A percentile compares a stretch with the other conserved stretches of the same genome.
phyloP scores from a whole-genome alignment of 2,329 filamentous ascomycete genomes.

The Pseudomassariella vexata region DNA sequence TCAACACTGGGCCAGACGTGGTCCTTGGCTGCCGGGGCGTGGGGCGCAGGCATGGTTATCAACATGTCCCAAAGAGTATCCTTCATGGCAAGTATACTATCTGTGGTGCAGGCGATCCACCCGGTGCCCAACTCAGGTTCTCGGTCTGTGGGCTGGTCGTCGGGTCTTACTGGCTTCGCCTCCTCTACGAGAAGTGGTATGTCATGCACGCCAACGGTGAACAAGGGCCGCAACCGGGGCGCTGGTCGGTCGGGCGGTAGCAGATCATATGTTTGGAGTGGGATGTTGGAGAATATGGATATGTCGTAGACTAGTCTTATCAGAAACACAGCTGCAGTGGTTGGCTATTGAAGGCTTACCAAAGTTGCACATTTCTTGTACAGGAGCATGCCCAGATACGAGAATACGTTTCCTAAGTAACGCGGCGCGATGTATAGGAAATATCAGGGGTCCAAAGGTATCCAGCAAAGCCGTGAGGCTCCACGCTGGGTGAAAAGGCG shows the following conservation, averaged over 20 bases:
- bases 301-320: constrained; percentile 73
- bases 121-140: constrained; percentile 51
- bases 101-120: constrained; percentile 94
- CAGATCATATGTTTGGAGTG: constrained; percentile 63
- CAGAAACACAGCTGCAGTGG: constrained; percentile 4
- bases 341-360: no score
- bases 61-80: constrained; percentile 83
- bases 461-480: constrained; percentile 74
- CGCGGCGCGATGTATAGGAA: constrained; percentile 83
- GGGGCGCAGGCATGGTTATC: constrained; percentile 68
- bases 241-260: constrained; percentile 58
- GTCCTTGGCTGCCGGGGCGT: constrained; percentile 50
- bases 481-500: constrained; percentile 78
- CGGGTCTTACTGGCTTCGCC: constrained; percentile 38
- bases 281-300: constrained; percentile 87
- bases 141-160: constrained; percentile 19
- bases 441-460: constrained; percentile 84
- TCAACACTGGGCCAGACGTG: constrained; percentile 74
- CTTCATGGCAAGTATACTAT: constrained; percentile 86
- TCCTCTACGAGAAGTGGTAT: constrained; percentile 71
- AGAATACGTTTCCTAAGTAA: constrained; percentile 82
- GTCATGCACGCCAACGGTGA: constrained; percentile 89
- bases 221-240: constrained; percentile 73
- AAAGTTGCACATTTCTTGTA: constrained; percentile 82
- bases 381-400: constrained; percentile 79